Evolutionary conservation across 768 basidiomycete species (phyloP), one percentile per base, ranked within the genome.

Genomic region (Tricholoma matsutake): DNA sequence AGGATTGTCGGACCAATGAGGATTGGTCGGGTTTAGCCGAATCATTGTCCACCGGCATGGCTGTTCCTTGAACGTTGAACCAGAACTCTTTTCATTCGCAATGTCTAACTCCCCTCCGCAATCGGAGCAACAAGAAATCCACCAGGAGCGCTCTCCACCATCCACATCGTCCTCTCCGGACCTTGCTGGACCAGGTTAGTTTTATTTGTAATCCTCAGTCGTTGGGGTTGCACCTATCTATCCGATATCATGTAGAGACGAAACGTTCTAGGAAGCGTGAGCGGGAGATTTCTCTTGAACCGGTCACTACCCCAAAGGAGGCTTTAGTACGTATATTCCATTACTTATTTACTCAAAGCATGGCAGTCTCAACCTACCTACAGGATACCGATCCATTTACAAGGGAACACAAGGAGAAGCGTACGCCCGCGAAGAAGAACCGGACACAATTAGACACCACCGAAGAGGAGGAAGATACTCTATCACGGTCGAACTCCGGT

Each of bases 351-450:
- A n/a, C 16, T 14, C 41, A 25, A 14, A 35, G 9, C 14, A 49
- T 39, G 41, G 20, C 45, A 11, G 14, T 43, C 11, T 34, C 35
- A 18, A 47, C 35, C 18, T 5, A 59, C 60, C 37, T 61, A 57
- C 69, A 83, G 82, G 81, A 81, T 57, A 62, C 67, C 57, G 81
- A 81, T 73, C 64, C 70, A 32, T 59, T 68, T 61, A 63, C 63
- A 31, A 73, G 70, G 67, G 80, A 82, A 65, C 75, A 73, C 62
- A 85, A 81, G 70, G 83, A 86, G 52, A 74, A 79, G 41, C 81
- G 81, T 37, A 83, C 85, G 3, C 89, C 88, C 1, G 83, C 88
- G 39, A 92, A 92, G 81, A 92, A 89, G 79, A 91, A 91, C 67
- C 79, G 88, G 55, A 76, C 82, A 28, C 77, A 80, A 11, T 76